Conservation (phyloP, 495 filamentous ascomycete species). For the Oleoguttula mirabilis region DNA sequence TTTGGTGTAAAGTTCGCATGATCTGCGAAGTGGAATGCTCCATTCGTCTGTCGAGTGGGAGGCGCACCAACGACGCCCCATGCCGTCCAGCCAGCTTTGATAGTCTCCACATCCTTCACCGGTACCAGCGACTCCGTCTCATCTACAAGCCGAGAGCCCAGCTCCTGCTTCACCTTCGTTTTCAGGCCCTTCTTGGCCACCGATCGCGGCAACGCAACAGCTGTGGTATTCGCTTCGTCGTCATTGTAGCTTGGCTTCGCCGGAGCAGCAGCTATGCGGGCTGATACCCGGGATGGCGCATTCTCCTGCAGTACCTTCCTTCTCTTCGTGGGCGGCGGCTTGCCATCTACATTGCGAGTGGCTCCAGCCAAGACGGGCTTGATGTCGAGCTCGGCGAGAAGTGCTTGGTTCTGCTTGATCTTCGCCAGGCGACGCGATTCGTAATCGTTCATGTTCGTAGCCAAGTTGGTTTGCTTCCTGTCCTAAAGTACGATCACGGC, state of each 20-base stretch:
- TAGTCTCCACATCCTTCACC: conserved; percentile 23
- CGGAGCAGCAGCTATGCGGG: conserved; percentile 26
- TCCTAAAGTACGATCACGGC: too few relatives aligned
- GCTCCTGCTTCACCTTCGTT: background rate
- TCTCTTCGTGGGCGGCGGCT: conserved; percentile 19
- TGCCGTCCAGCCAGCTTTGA: conserved; percentile 32
- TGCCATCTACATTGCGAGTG: conserved; percentile 27
- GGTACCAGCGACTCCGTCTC: conserved; percentile 12
- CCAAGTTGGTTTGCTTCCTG: too few relatives aligned
- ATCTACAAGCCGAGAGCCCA: background rate
- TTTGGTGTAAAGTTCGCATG: conserved; percentile 37
- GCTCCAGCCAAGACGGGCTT: conserved; percentile 21
- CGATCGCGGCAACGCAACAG: conserved; percentile 3
- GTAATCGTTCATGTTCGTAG: conserved; percentile 37
- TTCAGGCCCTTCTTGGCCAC: background rate
- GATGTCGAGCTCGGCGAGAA: conserved; percentile 34
- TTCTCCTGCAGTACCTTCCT: conserved; percentile 16
- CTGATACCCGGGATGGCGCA: conserved; percentile 27
- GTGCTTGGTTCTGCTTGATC: conserved; percentile 41
- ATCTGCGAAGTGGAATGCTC: conserved; percentile 32
- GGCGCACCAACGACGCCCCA: conserved; percentile 29
- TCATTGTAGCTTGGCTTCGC: conserved; percentile 22
- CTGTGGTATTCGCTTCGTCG: conserved; percentile 15
- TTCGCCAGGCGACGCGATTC: conserved; percentile 44
- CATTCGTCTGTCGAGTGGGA: conserved; percentile 28